Percentiles rank a stretch among this genome's conserved stretches.
These are phyloP conservation scores for Moesziomyces antarcticus DNA, from an alignment of 1,284 basidiomycete genomes.

Conservation along the genomic window DNA sequence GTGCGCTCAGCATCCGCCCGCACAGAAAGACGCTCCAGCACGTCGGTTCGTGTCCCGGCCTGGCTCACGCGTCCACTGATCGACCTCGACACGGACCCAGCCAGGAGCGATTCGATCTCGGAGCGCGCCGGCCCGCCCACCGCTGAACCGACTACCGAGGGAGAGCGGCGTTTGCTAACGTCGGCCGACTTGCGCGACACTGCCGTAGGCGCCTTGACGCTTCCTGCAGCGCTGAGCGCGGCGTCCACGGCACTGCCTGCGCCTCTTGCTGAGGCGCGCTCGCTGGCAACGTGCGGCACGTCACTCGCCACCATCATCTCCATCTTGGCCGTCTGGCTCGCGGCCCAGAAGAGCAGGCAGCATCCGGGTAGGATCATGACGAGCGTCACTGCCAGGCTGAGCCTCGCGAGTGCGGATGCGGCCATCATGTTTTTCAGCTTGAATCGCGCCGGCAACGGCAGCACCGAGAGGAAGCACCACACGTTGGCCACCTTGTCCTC, in stretches of 20 bases:
- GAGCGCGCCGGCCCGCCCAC: slow-evolving; percentile 27
- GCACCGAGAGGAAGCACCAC: slow-evolving; percentile 73
- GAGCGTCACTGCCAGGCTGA: slow-evolving; percentile 68
- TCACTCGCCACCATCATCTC: slow-evolving; percentile 59
- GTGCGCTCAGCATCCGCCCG: slow-evolving; percentile 62
- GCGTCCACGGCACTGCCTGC: background rate
- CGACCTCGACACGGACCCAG: slow-evolving; percentile 40
- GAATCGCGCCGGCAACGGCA: slow-evolving; percentile 54
- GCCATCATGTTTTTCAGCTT: slow-evolving; percentile 55
- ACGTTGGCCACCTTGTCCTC: slow-evolving; percentile 97
- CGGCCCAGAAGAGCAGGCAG: slow-evolving; percentile 56
- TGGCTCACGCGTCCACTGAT: slow-evolving; percentile 19
- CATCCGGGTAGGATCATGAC: slow-evolving; percentile 65
- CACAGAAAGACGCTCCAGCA: slow-evolving; percentile 29
- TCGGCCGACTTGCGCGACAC: slow-evolving; percentile 21
- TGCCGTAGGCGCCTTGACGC: slow-evolving; percentile 7
- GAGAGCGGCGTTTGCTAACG: slow-evolving; percentile 33
- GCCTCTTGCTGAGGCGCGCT: slow-evolving; percentile 4
- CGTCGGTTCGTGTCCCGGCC: slow-evolving; percentile 4
- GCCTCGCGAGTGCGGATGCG: slow-evolving; percentile 58
- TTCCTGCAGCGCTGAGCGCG: slow-evolving; percentile 8
- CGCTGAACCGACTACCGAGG: slow-evolving; percentile 39
- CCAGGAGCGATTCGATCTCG: slow-evolving; percentile 52
- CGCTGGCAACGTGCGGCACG: slow-evolving; percentile 1
- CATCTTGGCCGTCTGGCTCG: slow-evolving; percentile 56